A percentile compares a stretch with the other conserved stretches of the same genome.
phyloP scores from a whole-genome alignment of 2,329 filamentous ascomycete genomes.

The Xylaria multiplex region DNA sequence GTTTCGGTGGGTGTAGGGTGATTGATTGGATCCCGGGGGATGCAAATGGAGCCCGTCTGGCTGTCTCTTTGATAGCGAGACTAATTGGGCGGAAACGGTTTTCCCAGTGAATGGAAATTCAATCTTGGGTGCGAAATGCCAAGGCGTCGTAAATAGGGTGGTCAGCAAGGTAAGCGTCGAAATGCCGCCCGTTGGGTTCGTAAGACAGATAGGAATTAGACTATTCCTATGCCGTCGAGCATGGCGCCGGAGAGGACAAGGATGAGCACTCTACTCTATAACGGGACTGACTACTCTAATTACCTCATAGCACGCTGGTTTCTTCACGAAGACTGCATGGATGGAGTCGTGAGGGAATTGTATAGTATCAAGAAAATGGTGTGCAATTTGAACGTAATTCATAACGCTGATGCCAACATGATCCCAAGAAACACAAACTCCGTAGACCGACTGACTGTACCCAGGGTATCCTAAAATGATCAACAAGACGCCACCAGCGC shows the following conservation, averaged over 20 bases:
- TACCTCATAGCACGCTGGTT: neutral
- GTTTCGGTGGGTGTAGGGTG: neutral
- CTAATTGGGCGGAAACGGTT: neutral
- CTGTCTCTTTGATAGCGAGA: neutral
- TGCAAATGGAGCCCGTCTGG: neutral
- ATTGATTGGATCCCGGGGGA: neutral
- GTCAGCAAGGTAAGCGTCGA: neutral
- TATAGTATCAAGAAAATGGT: neutral
- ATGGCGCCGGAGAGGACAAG: neutral
- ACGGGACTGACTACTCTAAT: neutral
- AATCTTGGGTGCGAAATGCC: neutral
- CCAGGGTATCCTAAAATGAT: constrained; percentile 33
- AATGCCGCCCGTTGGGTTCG: neutral
- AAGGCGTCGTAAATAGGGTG: neutral
- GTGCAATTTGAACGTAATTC: neutral
- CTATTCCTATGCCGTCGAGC: neutral
- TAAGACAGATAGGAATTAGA: neutral
- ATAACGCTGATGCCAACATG: neutral
- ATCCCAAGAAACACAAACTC: constrained; percentile 10
- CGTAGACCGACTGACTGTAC: constrained; percentile 7
- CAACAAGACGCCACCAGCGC: constrained; percentile 17
- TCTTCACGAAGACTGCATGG: neutral
- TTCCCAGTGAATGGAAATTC: neutral
- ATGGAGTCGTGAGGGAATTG: neutral
- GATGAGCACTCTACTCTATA: neutral